Evolutionary conservation across 495 filamentous ascomycete genomes (phyloP), one percentile per base, ranked within the genome.

Genomic region (Penicillium cataractarum): DNA sequence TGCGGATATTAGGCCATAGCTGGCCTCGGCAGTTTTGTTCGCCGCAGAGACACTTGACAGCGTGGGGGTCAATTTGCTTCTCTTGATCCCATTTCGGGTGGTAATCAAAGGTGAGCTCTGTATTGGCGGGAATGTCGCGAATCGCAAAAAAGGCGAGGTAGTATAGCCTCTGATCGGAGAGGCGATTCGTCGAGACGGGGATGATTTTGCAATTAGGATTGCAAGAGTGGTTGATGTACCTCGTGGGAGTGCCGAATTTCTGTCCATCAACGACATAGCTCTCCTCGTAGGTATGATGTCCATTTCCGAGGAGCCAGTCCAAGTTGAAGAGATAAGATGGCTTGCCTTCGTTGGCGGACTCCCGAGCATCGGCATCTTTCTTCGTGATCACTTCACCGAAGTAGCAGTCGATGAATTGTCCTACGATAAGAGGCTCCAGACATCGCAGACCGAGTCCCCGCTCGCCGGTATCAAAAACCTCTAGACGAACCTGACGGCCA

Each of bases 71-170:
- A 17, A 82, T 78, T 12, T 78, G 74, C 4, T 81, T 76, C 7
- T 78, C 67, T 3, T 82, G 83, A 50, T 87, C 85, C 51, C 87
- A 84, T 37, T 76, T 75, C 10, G 78, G 78, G 37, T 86, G 83
- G 64, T 98, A 98, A 66, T 96, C 92, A 57, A 98, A 97, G 0
- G 91, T 96, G 12, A 98, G 66, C 69, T 98, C 93, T 6, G 86
- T 87, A 3, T 80, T 82, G 2, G 85, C 80, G 0, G 80, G 76
- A 29, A 99, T 92, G 35, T 90, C 86, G 9, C 82, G 70, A 7
- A 86, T 76, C 0, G 94, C 90, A 64, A 99, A 99, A 63, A 97
- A 87, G 0, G 92, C 93, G 3, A 99, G 76, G 60, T 97, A 89
- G 68, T 97, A 96, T 12, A 97, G 78, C 15, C 83, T 80, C 29